A percentile compares a stretch with the other conserved stretches of the same genome.
These are phyloP conservation scores for Plectosphaerella cucumerina DNA, from an alignment of 2,329 filamentous ascomycete species.

Conservation along the genomic window DNA sequence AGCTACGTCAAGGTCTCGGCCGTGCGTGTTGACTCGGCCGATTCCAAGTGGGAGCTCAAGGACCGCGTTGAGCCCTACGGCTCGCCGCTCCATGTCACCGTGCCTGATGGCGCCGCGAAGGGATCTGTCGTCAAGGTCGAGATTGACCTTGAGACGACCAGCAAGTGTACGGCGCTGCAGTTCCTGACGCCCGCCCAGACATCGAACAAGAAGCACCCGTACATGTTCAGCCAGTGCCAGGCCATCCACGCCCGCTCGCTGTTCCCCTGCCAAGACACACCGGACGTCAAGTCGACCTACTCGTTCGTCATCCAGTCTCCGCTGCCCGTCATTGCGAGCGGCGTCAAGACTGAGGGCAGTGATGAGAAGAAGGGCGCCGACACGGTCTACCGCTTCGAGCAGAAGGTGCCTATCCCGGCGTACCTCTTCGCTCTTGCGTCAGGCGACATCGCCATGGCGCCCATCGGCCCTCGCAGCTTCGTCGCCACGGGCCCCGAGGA, in stretches of 20 bases:
- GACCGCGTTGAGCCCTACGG: conserved; percentile 70
- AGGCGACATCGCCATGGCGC: conserved; percentile 80
- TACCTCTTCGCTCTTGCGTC: conserved; percentile 92
- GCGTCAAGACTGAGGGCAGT: conserved; percentile 53
- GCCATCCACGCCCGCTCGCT: conserved; percentile 91
- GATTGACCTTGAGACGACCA: conserved; percentile 76
- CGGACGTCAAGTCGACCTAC: conserved; percentile 94
- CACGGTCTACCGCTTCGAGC: conserved; percentile 79
- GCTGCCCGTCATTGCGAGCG: conserved; percentile 87
- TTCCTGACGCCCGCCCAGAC: conserved; percentile 95
- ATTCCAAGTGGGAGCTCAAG: conserved; percentile 65
- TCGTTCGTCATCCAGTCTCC: conserved; percentile 83
- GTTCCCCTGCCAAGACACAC: conserved; percentile 96
- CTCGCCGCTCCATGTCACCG: conserved; percentile 62
- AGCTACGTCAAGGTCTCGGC: conserved; percentile 71
- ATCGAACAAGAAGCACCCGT: conserved; percentile 90
- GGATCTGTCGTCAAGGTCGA: conserved; percentile 50
- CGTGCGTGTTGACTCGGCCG: conserved; percentile 64
- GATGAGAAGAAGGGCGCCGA: conserved; percentile 50
- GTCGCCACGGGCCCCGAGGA: conserved; percentile 89
- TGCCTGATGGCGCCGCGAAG: conserved; percentile 50
- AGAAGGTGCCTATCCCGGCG: conserved; percentile 86
- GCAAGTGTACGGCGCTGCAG: conserved; percentile 85
- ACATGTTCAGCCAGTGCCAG: conserved; percentile 98
- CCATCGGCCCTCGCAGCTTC: conserved; percentile 78